These are phyloP conservation scores for Peronospora destructor DNA, from an alignment of 352 stramenopile genomes.

Conservation along the genomic window DNA sequence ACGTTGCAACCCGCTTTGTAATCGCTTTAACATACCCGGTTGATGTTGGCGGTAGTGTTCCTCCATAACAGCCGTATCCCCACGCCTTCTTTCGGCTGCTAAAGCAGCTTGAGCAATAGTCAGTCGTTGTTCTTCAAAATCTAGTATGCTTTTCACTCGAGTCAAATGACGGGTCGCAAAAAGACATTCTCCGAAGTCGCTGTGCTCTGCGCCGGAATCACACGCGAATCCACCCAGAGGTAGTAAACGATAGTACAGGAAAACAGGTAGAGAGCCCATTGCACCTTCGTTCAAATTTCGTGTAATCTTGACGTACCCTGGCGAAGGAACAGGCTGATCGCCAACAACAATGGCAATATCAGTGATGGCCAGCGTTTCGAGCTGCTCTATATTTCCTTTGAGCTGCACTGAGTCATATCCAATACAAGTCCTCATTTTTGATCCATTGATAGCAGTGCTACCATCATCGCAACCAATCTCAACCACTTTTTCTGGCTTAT, in stretches of 20 bases:
- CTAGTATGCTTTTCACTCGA: conserved; percentile 9
- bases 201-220: conserved; percentile 32
- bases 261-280: conserved; percentile 26
- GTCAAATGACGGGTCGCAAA: conserved; percentile 44
- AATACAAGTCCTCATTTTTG: conserved; percentile 23
- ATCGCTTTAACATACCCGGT: conserved; percentile 34
- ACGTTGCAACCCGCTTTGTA: conserved; percentile 45
- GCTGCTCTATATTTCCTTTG: conserved; percentile 23
- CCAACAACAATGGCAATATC: conserved; percentile 46
- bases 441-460: conserved; percentile 20
- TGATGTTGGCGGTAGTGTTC: conserved; percentile 44
- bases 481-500: conserved; percentile 11
- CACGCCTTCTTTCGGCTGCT: conserved; percentile 8
- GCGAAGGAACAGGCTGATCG: conserved; percentile 18
- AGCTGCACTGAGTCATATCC: conserved; percentile 29
- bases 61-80: conserved; percentile 34
- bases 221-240: conserved; percentile 60
- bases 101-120: conserved; percentile 14
- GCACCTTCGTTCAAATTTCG: conserved; percentile 49
- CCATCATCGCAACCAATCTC: conserved; percentile 31
- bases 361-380: conserved; percentile 48
- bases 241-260: conserved; percentile 48
- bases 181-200: conserved; percentile 62
- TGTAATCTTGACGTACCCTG: conserved; percentile 44
- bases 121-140: conserved; percentile 29